phyloP scores from a whole-genome alignment of 768 basidiomycete genomes.

The Phlebiopsis flavidoalba region DNA sequence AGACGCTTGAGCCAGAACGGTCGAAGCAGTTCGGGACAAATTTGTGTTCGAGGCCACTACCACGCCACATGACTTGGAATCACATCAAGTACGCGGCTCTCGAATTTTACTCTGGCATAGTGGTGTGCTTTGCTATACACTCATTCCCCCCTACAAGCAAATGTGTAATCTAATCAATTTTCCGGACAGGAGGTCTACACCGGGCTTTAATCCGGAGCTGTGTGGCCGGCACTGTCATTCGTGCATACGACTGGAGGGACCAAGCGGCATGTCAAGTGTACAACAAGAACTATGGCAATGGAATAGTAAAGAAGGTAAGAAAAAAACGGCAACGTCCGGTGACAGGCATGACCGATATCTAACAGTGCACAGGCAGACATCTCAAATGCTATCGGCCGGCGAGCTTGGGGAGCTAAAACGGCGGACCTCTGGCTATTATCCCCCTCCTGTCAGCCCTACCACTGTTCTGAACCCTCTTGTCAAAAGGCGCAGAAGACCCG shows the following conservation, averaged over 20 bases:
- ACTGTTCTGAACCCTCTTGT: conserved; percentile 71
- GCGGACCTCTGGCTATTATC: conserved; percentile 75
- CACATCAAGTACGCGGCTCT: conserved; percentile 19
- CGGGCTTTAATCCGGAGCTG: conserved; percentile 53
- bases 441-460: conserved; percentile 81
- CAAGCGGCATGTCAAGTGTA: conserved; percentile 70
- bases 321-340: not conserved
- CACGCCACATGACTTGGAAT: not conserved
- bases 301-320: conserved; percentile 46
- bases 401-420: conserved; percentile 39
- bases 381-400: conserved; percentile 42
- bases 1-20: not conserved
- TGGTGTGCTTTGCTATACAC: conserved; percentile 31
- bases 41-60: not conserved
- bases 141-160: not conserved
- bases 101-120: conserved; percentile 83
- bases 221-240: conserved; percentile 42
- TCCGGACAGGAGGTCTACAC: conserved; percentile 62
- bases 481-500: conserved; percentile 67
- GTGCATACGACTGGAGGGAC: conserved; percentile 87
- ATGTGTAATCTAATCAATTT: not conserved
- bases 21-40: not conserved
- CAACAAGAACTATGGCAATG: conserved; percentile 47
- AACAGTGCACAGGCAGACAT: conserved; percentile 40
- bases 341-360: not conserved